Evolutionary conservation across 192 early-diverging fungal species (phyloP), one percentile per base, ranked within the genome.

Genomic region (Gigaspora rosea): DNA sequence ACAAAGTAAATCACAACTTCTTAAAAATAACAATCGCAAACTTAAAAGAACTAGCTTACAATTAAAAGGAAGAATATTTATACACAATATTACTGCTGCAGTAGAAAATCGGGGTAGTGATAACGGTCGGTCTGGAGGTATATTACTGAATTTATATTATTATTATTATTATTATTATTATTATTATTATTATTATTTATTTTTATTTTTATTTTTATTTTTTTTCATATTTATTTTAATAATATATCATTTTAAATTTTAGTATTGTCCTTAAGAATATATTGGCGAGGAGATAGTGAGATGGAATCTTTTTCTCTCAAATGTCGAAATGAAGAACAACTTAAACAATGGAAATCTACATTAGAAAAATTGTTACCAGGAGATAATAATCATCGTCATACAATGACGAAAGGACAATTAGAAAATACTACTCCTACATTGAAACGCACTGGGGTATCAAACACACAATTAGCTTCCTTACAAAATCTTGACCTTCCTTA

Each of bases 301-400:
- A 90, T 93, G 83, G 93, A 95, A 67, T 87, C 91, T 65, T 96
- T 99, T 85, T 89, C 88, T 71, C 82, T 99, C n/a, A 91, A 92
- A 61, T 95, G 95, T 81, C 83, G 95, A 18, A 94, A 95, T 74
- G 91, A 91, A 78, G 97, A 99, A 78, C 96, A 97, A 80, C 88
- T 96, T n/a, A 90, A 88, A 73, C 86, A 92, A 76, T 99, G 97
- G 97, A 89, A 92, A 78, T 73, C 77, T 49, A 91, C 95, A 4
- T 80, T 99, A 41, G 88, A 95, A 56, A 88, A 90, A 73, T 82
- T 92, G 46, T 83, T 96, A 59, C 82, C 86, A 3, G 41, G 41
- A 1, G 86, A 86, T 50, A 86, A 70, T 4, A 78, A 74, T 33
- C 81, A 79, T 64, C 67, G 79, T 22, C 69, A 79, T 72, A 78